Evolutionary conservation across 495 filamentous ascomycete species (phyloP).

Genomic region (Tuber melanosporum): DNA sequence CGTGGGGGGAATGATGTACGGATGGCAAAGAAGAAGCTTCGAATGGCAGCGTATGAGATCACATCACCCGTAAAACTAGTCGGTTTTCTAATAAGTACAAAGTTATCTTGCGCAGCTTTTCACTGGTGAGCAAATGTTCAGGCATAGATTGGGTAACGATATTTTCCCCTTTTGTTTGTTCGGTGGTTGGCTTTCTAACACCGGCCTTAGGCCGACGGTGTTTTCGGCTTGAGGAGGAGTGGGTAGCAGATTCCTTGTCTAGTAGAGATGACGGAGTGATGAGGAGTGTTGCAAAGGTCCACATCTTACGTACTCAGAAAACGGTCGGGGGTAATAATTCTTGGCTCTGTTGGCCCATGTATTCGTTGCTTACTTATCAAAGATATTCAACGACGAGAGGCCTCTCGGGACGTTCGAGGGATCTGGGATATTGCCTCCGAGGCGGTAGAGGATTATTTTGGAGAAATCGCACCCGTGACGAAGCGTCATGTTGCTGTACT

Average conservation of each 20-base stretch:
- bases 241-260: slow-evolving; percentile 45
- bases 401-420: slow-evolving; percentile 35
- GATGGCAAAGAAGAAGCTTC: slow-evolving; percentile 49
- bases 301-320: slow-evolving; percentile 46
- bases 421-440: slow-evolving; percentile 45
- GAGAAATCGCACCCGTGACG: slow-evolving; percentile 38
- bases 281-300: slow-evolving; percentile 47
- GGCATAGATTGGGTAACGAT: slow-evolving; percentile 43
- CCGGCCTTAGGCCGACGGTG: slow-evolving; percentile 44
- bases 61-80: slow-evolving; percentile 17
- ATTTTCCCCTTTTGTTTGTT: neutral
- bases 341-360: slow-evolving; percentile 42
- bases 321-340: slow-evolving; percentile 45
- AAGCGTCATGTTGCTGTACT: slow-evolving; percentile 48
- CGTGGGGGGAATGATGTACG: slow-evolving; percentile 61
- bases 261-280: slow-evolving; percentile 39
- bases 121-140: slow-evolving; percentile 49
- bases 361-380: slow-evolving; percentile 12
- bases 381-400: slow-evolving; percentile 35
- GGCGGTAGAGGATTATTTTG: slow-evolving; percentile 45
- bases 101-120: slow-evolving; percentile 49
- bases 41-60: slow-evolving; percentile 47
- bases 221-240: slow-evolving; percentile 51
- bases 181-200: neutral
- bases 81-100: slow-evolving; percentile 11